Percentiles rank a stretch among this genome's conserved stretches.
phyloP scores from a whole-genome alignment of 2,329 filamentous ascomycete genomes.

The Colletotrichum salicis region DNA sequence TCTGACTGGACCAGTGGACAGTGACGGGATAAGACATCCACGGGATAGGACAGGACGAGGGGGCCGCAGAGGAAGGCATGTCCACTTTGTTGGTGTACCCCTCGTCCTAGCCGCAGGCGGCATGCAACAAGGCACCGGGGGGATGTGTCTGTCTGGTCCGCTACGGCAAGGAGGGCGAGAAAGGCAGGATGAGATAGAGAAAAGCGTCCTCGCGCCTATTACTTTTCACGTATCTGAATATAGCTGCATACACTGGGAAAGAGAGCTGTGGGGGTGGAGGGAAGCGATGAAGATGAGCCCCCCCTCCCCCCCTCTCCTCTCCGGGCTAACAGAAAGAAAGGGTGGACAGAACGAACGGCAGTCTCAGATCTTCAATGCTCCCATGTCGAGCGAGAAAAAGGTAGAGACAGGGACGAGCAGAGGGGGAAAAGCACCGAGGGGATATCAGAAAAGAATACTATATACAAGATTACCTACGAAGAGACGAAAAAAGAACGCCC shows the following conservation, averaged over 20 bases:
- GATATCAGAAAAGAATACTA: not conserved
- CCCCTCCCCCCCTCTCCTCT: not conserved
- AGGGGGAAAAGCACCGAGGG: not conserved
- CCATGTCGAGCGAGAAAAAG: not conserved
- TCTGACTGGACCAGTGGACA: constrained; percentile 32
- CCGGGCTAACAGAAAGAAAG: not conserved
- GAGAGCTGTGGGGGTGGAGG: not conserved
- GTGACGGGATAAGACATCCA: constrained; percentile 23
- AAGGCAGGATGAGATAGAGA: not conserved
- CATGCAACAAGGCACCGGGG: constrained; percentile 23
- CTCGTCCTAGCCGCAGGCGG: constrained; percentile 21
- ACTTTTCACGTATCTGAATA: constrained; percentile 32
- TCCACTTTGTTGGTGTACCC: constrained; percentile 32
- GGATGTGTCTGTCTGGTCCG: not conserved
- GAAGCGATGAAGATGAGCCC: not conserved
- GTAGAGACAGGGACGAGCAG: not conserved
- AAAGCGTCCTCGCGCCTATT: constrained; percentile 13
- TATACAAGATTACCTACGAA: not conserved
- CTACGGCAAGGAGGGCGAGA: not conserved
- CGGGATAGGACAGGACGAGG: constrained; percentile 21
- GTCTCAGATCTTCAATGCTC: constrained; percentile 7
- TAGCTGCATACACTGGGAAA: constrained; percentile 13
- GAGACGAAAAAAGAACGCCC: constrained; percentile 10
- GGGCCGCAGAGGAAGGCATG: constrained; percentile 4
- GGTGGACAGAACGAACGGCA: not conserved